A percentile compares a stretch with the other conserved stretches of the same genome.
Evolutionary conservation across 345 rosid species (phyloP).

Genomic region (Pugionium cornutum): DNA sequence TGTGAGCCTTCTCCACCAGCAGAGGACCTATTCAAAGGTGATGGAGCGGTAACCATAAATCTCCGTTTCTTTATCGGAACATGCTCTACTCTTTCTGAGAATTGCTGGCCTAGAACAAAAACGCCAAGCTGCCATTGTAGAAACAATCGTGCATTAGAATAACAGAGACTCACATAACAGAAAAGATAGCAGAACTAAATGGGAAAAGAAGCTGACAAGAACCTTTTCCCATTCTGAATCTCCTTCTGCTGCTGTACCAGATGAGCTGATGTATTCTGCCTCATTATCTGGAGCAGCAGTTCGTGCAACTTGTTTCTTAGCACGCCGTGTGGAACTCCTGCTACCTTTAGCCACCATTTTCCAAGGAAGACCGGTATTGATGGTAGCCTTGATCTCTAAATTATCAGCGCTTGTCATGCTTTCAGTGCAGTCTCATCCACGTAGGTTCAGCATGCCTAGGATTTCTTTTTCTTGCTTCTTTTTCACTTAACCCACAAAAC

Average conservation of each 20-base stretch:
- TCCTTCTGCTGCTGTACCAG: slow-evolving; percentile 21
- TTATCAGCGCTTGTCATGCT: slow-evolving; percentile 52
- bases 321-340: slow-evolving; percentile 55
- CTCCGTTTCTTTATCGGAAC: slow-evolving; percentile 65
- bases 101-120: slow-evolving; percentile 53
- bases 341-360: slow-evolving; percentile 54
- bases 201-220: background rate
- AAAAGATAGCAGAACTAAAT: background rate
- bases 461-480: background rate
- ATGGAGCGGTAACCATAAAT: slow-evolving; percentile 39
- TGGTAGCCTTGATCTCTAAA: slow-evolving; percentile 45
- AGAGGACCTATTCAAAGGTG: slow-evolving; percentile 39
- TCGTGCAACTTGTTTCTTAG: slow-evolving; percentile 40
- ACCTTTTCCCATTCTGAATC: slow-evolving; percentile 64
- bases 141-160: slow-evolving; percentile 11
- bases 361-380: slow-evolving; percentile 59
- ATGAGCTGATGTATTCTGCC: slow-evolving; percentile 30
- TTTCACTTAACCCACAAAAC: background rate
- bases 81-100: slow-evolving; percentile 49
- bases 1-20: slow-evolving; percentile 34
- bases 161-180: background rate
- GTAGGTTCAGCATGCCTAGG: background rate
- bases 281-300: slow-evolving; percentile 28
- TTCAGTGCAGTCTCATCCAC: slow-evolving; percentile 39
- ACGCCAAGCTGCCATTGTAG: slow-evolving; percentile 52